phyloP scores from a whole-genome alignment of 176 grass and related monocot genomes.

The Hordeum vulgare region MorexV3_pseudomolecules_assembly NC_058522.1:339318889-339319388 shows the following conservation, averaged over 20 bases:
- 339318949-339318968: slow-evolving; percentile 72
- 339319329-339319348: no score
- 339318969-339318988: slow-evolving; percentile 52
- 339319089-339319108: background rate
- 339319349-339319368: no score
- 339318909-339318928: background rate
- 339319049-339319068: slow-evolving; percentile 68
- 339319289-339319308: no score
- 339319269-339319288: no score
- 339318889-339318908: background rate
- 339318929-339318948: background rate
- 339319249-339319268: no score
- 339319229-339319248: slow-evolving; percentile 7
- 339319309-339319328: no score
- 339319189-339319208: background rate
- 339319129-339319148: background rate
- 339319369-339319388: no score
- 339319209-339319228: background rate
- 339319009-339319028: slow-evolving; percentile 53
- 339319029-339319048: slow-evolving; percentile 70
- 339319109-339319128: background rate
- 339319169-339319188: background rate
- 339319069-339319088: slow-evolving; percentile 51
- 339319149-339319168: background rate
- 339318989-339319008: slow-evolving; percentile 62